Evolutionary conservation across 169 alveolate species (phyloP), one percentile per base, ranked within the genome.

Genomic region (Perkinsus olseni): DNA sequence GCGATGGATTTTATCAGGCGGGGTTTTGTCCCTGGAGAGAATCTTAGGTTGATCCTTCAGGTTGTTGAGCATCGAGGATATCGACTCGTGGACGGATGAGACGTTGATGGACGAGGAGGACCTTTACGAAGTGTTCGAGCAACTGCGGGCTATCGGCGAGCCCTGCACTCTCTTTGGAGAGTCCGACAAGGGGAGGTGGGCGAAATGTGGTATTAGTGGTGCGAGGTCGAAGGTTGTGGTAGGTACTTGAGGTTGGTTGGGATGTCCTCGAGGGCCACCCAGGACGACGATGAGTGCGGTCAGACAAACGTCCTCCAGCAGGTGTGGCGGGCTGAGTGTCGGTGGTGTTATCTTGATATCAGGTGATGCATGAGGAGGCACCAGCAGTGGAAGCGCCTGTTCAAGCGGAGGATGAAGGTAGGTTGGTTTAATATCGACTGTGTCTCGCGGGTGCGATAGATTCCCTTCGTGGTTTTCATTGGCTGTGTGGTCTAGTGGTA

Each of bases 161-260:
- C 97, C 98, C 17, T 93, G 95, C 17, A 95, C 96, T 6, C 93
- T 94, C 37, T 97, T 96, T 93, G 97, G 97, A 0, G 98, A 97
- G 62, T 93, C 95, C 90, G 97, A 96, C 92, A 40, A 74, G 92
- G 91, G 95, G 51, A 93, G 97, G 51, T 96, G 95, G 50, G 39
- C 95, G 97, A 93, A 92, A 95, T 31, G 92, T 38, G 38, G 40
- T 74, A 37, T 45, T 92, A n/a, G 95, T 92, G 93, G 39, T 93
- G 13, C 34, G 91, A 62, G 95, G 96, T 74, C 48, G 92, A 93
- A 92, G 50, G 50, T n/a, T n/a, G 11, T 40, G 50, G 11, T 62
- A 62, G 82, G 82, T 62, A 62, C 17, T 28, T 62, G 82, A 4
- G 82, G 17, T 62, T 62, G 82, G 82, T 62, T 62, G 37, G 34